phyloP scores from a whole-genome alignment of 805 yeast species.

The Myxozyma neglecta region DNA sequence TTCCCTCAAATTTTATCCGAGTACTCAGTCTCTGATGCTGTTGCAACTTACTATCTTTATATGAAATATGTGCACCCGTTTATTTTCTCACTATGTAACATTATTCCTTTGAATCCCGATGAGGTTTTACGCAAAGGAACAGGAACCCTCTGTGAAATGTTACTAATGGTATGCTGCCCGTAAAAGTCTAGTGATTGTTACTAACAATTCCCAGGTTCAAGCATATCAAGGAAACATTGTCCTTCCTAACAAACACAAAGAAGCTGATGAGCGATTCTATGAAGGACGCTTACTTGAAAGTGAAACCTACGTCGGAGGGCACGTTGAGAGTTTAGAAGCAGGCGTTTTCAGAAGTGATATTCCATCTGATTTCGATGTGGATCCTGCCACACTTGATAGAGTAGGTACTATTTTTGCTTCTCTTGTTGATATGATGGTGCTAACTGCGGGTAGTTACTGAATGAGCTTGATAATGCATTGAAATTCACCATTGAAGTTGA shows the following conservation, averaged over 20 bases:
- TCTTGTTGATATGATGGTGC: neutral
- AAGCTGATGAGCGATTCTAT: conserved; percentile 91
- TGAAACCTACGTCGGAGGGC: conserved; percentile 98
- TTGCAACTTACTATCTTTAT: conserved; percentile 93
- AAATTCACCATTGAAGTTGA: conserved; percentile 84
- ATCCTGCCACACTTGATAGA: conserved; percentile 79
- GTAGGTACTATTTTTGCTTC: conserved; percentile 21
- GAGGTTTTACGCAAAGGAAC: conserved; percentile 96
- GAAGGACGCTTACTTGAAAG: conserved; percentile 92
- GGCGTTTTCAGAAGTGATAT: conserved; percentile 95
- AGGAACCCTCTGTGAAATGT: conserved; percentile 97
- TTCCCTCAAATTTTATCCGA: conserved; percentile 91
- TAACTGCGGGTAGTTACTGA: conserved; percentile 44
- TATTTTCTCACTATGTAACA: conserved; percentile 91
- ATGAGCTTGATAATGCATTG: conserved; percentile 72
- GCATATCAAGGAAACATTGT: conserved; percentile 77
- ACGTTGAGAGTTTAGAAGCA: conserved; percentile 95
- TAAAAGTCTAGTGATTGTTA: neutral
- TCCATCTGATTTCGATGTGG: conserved; percentile 70
- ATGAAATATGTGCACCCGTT: conserved; percentile 97
- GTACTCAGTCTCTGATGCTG: conserved; percentile 98
- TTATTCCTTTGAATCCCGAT: conserved; percentile 94
- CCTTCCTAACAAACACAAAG: conserved; percentile 90
- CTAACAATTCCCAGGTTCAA: conserved; percentile 46
- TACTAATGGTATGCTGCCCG: conserved; percentile 63